These are phyloP conservation scores for Lodderomyces theae DNA, from an alignment of 1,139 yeast species.

Conservation along the genomic window DNA sequence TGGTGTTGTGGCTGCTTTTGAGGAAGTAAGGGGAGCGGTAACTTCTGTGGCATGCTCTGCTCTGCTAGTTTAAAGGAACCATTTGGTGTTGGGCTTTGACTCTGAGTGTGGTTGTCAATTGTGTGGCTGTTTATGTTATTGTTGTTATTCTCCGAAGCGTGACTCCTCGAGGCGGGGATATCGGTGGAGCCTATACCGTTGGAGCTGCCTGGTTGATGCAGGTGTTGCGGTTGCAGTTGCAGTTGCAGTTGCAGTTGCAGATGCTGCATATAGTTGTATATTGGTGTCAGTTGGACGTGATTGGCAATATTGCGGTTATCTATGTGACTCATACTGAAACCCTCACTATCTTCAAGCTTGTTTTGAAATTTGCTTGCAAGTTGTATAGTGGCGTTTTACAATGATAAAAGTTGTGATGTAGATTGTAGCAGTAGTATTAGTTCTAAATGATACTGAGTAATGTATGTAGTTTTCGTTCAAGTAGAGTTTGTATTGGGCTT, in stretches of 20 bases:
- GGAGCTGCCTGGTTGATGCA: background rate
- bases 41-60: background rate
- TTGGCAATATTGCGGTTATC: conserved; percentile 1
- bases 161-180: background rate
- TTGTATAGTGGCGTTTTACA: too few relatives aligned
- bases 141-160: background rate
- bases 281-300: conserved; percentile 3
- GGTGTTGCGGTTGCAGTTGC: conserved; percentile 4
- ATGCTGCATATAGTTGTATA: conserved; percentile 6
- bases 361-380: too few relatives aligned
- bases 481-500: too few relatives aligned
- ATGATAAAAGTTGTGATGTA: too few relatives aligned
- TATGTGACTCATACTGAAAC: background rate
- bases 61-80: background rate
- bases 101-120: background rate
- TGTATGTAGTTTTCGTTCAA: too few relatives aligned
- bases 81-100: background rate
- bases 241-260: conserved; percentile 1
- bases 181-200: background rate
- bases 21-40: conserved; percentile 2
- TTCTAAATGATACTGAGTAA: too few relatives aligned
- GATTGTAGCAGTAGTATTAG: too few relatives aligned
- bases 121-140: conserved; percentile 1
- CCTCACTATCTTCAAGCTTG: too few relatives aligned
- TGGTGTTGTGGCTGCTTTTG: conserved; percentile 6